phyloP scores from a whole-genome alignment of 169 alveolate species.

The Eimeria falciformis region DNA sequence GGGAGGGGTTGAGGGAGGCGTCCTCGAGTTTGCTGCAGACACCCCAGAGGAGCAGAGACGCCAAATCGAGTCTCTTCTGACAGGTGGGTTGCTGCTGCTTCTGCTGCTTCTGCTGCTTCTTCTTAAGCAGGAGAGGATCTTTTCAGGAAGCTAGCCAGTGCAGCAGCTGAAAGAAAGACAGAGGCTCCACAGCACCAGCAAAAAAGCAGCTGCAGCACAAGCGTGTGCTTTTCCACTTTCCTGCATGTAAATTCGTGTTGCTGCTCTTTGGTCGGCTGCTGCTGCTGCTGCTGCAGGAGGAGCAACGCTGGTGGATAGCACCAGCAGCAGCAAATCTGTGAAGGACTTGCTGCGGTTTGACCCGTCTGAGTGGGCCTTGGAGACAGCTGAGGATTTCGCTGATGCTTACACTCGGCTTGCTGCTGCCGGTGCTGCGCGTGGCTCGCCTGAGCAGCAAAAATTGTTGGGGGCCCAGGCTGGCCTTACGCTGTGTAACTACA shows the following conservation, averaged over 20 bases:
- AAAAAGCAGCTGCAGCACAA: too few species aligned
- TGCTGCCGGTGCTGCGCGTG: background rate
- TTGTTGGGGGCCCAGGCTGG: background rate
- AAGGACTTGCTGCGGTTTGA: background rate
- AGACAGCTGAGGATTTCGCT: background rate
- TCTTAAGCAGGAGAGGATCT: too few species aligned
- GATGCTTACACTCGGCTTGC: background rate
- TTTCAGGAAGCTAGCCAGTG: too few species aligned
- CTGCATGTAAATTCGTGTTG: too few species aligned
- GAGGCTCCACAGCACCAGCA: too few species aligned
- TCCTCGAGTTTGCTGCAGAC: constrained; percentile 29
- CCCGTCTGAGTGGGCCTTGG: background rate
- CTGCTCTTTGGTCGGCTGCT: too few species aligned
- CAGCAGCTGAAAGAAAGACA: too few species aligned
- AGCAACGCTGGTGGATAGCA: background rate
- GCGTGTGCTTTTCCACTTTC: too few species aligned
- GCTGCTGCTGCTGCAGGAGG: background rate
- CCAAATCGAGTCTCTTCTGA: constrained; percentile 29
- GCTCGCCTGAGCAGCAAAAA: background rate
- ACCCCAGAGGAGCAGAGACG: constrained; percentile 37
- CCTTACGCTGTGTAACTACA: background rate
- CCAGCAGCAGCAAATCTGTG: background rate
- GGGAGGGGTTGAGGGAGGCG: background rate
- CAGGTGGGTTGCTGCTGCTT: background rate
- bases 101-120: constrained; percentile 4